Conservation (phyloP, 148 eudicot genomes). For the Chenopodium formosanum region DNA sequence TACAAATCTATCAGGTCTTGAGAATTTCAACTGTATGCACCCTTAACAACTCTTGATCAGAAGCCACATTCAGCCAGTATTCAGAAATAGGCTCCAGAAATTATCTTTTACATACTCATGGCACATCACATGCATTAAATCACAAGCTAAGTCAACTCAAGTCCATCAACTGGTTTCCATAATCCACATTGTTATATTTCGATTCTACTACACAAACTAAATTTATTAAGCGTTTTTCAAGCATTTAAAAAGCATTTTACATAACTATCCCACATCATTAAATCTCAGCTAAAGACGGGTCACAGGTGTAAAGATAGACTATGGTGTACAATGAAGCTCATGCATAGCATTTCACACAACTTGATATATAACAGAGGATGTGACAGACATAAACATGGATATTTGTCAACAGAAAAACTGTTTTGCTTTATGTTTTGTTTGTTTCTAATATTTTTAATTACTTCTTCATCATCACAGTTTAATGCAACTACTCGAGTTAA, state of each 20-base stretch:
- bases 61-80: not conserved
- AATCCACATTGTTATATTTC: not conserved
- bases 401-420: no score
- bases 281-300: not conserved
- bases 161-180: not conserved
- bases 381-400: no score
- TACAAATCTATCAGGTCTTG: not conserved
- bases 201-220: not conserved
- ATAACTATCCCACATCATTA: not conserved
- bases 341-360: no score
- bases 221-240: not conserved
- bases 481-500: no score
- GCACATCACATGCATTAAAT: not conserved
- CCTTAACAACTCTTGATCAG: not conserved
- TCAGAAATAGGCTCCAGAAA: not conserved
- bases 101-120: not conserved
- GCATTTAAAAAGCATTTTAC: not conserved
- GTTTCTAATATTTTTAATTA: no score
- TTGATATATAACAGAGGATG: no score
- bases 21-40: not conserved
- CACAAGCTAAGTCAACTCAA: not conserved
- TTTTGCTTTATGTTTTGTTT: no score
- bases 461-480: no score
- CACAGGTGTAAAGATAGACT: no score
- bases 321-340: no score